Evolutionary conservation across 2,329 filamentous ascomycete species (phyloP), one percentile per base, ranked within the genome.

Genomic region (Epichloe elymi): DNA sequence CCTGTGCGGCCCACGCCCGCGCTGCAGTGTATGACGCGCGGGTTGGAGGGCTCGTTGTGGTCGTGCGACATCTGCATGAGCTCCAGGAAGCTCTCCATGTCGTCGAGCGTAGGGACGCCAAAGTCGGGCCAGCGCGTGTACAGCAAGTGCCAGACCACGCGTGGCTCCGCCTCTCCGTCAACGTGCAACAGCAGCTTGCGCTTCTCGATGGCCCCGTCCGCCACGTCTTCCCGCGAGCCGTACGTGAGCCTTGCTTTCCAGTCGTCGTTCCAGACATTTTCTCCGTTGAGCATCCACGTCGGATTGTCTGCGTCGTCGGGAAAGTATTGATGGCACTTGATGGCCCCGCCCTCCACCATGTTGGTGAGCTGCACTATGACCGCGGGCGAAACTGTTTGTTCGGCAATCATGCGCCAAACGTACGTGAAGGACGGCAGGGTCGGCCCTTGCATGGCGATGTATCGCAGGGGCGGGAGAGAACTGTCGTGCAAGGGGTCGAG

Each of bases 291-390:
- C 46, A 70, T 66, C 61, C 74, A 75, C 1, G 73, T 73, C 4
- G 74, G 65, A 10, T 78, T 70, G 4, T 78, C 74, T 15, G 74
- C 63, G 41, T 71, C 67, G 50, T 74, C 66, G 0, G 90, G 90
- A 58, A 90, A 96, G 67, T 98, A 98, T 43, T 84, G 86, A 57
- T 79, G 88, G 67, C 91, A 97, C 67, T 96, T 95, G 66, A 94
- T 81, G 60, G 79, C 73, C 52, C 79, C 77, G 35, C 78, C 75
- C 67, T 97, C 91, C 62, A 86, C 76, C 26, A 88, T 91, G 63
- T 89, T 88, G 2, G 91, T 98, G 55, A 98, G 79, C 87, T 97
- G 96, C 52, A 97, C 83, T 49, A 97, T 84, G 51, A 97, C 88
- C 1, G 82, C 88, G 2, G 85, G 80, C 44, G 83, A 81, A 26